Conservation (phyloP, 129 eudicot species). For the Flaveria brownii region DNA sequence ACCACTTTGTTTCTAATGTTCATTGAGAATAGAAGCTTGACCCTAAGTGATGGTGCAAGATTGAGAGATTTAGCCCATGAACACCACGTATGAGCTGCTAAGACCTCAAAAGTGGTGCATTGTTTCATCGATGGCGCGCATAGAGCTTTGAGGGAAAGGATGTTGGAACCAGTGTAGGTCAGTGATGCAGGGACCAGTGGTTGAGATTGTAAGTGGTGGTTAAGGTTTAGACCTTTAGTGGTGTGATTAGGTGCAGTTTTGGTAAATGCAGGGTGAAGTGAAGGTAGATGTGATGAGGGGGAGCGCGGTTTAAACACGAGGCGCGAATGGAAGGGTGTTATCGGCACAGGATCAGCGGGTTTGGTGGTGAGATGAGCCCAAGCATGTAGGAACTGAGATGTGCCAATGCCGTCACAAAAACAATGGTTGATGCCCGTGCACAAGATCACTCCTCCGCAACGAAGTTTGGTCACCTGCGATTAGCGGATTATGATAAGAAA, state of each 20-base stretch:
- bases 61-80: constrained; percentile 78
- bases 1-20: constrained; percentile 54
- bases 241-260: constrained; percentile 16
- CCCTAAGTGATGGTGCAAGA: constrained; percentile 46
- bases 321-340: constrained; percentile 73
- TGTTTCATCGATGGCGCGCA: constrained; percentile 54
- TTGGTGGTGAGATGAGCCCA: constrained; percentile 71
- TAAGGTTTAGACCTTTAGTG: constrained; percentile 21
- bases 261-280: constrained; percentile 51
- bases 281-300: constrained; percentile 45
- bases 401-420: constrained; percentile 87
- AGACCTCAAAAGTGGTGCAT: constrained; percentile 78
- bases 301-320: constrained; percentile 61
- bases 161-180: constrained; percentile 52
- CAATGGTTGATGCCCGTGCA: constrained; percentile 85
- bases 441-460: constrained; percentile 79
- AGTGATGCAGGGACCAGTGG: constrained; percentile 66
- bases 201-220: constrained; percentile 62
- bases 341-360: constrained; percentile 34
- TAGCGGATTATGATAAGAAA: no score
- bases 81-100: constrained; percentile 94
- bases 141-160: constrained; percentile 56
- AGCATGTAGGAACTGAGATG: constrained; percentile 83
- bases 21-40: constrained; percentile 73
- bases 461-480: constrained; percentile 74